Percentiles rank a stretch among this genome's conserved stretches.
Conservation (phyloP, 768 basidiomycete species). For the Termitomyces sp. region DNA sequence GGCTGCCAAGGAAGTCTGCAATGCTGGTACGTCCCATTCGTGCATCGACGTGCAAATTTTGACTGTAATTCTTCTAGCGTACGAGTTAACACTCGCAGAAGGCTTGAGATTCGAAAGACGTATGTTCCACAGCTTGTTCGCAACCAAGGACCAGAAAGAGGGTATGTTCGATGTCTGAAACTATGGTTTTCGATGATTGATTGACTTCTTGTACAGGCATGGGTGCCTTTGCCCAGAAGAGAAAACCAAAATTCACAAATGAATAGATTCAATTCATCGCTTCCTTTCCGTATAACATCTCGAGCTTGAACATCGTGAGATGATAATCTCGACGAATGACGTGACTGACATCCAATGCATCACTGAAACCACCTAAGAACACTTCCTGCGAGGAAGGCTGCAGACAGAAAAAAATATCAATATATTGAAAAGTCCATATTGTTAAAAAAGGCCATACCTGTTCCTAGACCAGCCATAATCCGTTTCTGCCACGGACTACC, state of each 20-base stretch:
- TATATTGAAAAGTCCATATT: background rate
- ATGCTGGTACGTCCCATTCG: constrained; percentile 54
- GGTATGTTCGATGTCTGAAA: constrained; percentile 43
- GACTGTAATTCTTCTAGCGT: constrained; percentile 42
- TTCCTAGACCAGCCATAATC: constrained; percentile 57
- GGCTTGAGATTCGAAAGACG: constrained; percentile 86
- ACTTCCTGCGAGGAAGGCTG: constrained; percentile 35
- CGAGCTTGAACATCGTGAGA: background rate
- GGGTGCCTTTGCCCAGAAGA: constrained; percentile 92
- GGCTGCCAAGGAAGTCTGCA: constrained; percentile 92
- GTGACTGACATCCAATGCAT: background rate
- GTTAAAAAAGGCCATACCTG: constrained; percentile 40
- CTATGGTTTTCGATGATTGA: constrained; percentile 1
- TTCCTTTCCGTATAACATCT: background rate
- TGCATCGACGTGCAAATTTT: background rate
- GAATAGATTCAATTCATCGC: constrained; percentile 4
- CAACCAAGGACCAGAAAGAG: constrained; percentile 94
- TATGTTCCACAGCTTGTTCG: constrained; percentile 89
- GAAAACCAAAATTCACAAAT: constrained; percentile 81
- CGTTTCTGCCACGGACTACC: constrained; percentile 60
- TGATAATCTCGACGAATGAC: background rate
- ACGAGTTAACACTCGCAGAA: constrained; percentile 76
- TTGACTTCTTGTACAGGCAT: constrained; percentile 59
- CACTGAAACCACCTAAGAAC: constrained; percentile 36
- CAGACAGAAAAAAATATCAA: background rate